Percentiles rank a stretch among this genome's conserved stretches.
These are phyloP conservation scores for Rhynchospora tenuis DNA, from an alignment of 176 grass and related monocot species.

Conservation along the genomic window DNA sequence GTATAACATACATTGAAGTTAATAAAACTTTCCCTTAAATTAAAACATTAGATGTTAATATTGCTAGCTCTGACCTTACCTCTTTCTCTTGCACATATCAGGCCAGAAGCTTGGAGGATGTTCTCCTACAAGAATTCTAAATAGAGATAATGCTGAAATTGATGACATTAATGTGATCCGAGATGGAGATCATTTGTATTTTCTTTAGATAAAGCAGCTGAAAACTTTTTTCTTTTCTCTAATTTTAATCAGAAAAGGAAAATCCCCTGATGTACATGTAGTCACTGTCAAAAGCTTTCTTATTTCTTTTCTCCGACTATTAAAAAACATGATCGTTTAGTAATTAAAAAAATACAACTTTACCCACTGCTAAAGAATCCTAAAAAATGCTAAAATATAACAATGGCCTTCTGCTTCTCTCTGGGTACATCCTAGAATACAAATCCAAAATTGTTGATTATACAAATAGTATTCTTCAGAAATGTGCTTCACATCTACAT, in stretches of 20 bases:
- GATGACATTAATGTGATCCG: constrained; percentile 70
- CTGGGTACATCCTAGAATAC: constrained; percentile 13
- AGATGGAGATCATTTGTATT: constrained; percentile 77
- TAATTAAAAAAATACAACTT: neutral
- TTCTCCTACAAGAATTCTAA: constrained; percentile 48
- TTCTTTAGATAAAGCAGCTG: constrained; percentile 28
- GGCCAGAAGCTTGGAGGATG: constrained; percentile 54
- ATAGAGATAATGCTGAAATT: constrained; percentile 66
- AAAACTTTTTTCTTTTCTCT: neutral
- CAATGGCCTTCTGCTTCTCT: neutral
- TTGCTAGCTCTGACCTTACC: neutral
- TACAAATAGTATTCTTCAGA: neutral
- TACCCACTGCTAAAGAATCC: neutral
- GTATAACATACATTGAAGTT: neutral
- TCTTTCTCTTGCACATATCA: constrained; percentile 19
- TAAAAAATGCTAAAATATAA: constrained; percentile 9
- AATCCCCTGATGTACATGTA: neutral
- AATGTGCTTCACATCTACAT: constrained; percentile 10
- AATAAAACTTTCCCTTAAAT: neutral
- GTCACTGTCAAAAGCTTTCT: neutral
- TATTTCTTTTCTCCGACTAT: neutral
- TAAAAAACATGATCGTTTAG: neutral
- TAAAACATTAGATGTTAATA: neutral
- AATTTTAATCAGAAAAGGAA: neutral
- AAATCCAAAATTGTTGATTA: constrained; percentile 21